phyloP scores from a whole-genome alignment of 768 basidiomycete genomes.

The Phaeotremella fagi region DNA sequence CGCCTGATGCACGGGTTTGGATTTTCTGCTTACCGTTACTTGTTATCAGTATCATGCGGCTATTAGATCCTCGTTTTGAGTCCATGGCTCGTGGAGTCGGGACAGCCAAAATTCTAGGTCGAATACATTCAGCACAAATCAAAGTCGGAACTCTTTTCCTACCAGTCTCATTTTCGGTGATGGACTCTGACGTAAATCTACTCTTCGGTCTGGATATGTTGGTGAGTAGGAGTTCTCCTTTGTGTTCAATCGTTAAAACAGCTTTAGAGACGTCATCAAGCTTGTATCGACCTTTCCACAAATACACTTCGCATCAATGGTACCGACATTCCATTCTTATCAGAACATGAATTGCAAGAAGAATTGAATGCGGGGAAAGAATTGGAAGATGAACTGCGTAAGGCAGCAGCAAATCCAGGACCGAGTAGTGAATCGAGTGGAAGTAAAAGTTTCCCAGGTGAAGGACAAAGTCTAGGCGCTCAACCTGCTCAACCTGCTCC shows the following conservation, averaged over 20 bases:
- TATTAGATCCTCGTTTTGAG: conserved; percentile 77
- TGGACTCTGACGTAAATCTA: conserved; percentile 97
- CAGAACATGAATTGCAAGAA: conserved; percentile 90
- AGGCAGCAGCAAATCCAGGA: conserved; percentile 31
- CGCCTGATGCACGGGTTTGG: background rate
- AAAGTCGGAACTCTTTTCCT: conserved; percentile 78
- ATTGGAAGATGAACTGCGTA: conserved; percentile 40
- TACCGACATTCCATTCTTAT: conserved; percentile 77
- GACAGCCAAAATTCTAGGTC: conserved; percentile 85
- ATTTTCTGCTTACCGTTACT: background rate
- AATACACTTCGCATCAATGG: conserved; percentile 87
- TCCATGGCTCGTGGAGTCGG: conserved; percentile 93
- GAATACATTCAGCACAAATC: conserved; percentile 88
- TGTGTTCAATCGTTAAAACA: background rate
- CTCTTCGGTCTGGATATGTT: conserved; percentile 99
- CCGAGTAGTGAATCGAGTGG: too few relatives aligned
- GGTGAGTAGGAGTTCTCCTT: conserved; percentile 15
- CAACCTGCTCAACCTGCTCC: conserved; percentile 3
- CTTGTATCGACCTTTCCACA: conserved; percentile 87
- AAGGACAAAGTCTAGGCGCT: conserved; percentile 34
- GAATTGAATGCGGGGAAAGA: conserved; percentile 53
- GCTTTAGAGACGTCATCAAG: conserved; percentile 75
- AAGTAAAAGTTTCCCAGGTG: conserved; percentile 18
- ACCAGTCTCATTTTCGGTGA: conserved; percentile 87
- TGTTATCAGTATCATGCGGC: conserved; percentile 72